These are phyloP conservation scores for Suillus cothurnatus DNA, from an alignment of 768 basidiomycete genomes.

Conservation along the genomic window DNA sequence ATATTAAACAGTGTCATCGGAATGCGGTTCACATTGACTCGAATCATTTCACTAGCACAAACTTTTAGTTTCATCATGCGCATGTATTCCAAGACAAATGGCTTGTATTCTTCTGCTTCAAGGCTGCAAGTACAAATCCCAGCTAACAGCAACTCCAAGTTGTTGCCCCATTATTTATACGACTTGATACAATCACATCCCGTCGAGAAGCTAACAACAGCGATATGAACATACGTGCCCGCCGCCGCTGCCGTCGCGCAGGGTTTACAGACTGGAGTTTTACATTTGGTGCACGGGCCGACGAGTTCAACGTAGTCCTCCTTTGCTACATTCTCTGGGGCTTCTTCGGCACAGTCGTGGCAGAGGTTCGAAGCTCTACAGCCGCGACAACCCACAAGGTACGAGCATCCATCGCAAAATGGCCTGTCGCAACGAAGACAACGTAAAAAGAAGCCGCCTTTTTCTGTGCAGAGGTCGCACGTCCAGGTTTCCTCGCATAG, in stretches of 20 bases:
- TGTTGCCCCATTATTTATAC: neutral
- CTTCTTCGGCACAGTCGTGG: neutral
- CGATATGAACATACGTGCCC: neutral
- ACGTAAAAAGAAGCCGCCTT: neutral
- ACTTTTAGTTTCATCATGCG: neutral
- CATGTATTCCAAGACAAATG: neutral
- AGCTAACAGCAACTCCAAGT: neutral
- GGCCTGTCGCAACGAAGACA: neutral
- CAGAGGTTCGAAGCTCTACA: neutral
- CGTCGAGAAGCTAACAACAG: neutral
- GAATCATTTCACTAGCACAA: neutral
- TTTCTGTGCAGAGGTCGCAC: conserved; percentile 3
- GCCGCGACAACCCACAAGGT: neutral
- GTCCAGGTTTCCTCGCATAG: neutral
- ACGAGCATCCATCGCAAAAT: neutral
- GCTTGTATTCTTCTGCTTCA: neutral
- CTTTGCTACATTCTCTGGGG: neutral
- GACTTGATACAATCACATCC: neutral
- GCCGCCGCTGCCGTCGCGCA: neutral
- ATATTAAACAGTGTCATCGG: neutral
- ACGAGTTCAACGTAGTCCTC: neutral
- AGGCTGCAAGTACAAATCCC: neutral
- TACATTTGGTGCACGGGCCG: neutral
- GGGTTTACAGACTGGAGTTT: neutral
- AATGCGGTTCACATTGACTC: neutral